Base-by-base conservation (phyloP, 257 asterid genomes). In the Plantago ovata region DNA sequence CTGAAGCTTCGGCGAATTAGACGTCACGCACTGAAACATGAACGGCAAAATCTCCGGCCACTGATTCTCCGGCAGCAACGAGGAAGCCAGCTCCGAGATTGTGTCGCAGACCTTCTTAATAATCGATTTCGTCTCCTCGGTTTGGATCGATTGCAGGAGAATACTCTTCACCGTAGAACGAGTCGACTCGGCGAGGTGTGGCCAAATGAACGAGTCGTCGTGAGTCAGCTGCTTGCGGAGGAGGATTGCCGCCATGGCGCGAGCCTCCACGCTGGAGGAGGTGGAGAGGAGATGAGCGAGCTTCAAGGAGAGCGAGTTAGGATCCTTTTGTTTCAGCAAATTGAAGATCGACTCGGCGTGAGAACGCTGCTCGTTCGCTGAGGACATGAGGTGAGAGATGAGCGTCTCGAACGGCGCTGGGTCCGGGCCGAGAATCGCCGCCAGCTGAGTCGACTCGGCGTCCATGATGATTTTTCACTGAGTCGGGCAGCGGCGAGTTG, bases 1-100 rank as follows among this genome's bases (percentile, higher is more conserved):
- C 83, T 86, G 95, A 51, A 86, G 56, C 67, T 89, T 84, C 0
- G 74, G 56, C 10, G 86, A 76, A 56, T 70, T 81, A 4, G 94
- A 78, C 14, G 94, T 83, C 1, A 93, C 99, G 54, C 95, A 89
- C 49, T 86, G 94, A 60, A 89, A 93, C 96, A 93, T 93, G 40
- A 89, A 93, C 0, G 97, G 99, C 52, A 93, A 38, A 32, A 93
- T 67, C 66, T 93, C 95, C 2, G 94, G 94, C 99, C 99, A 93
- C 64, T 79, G 82, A 53, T 81, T 82, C 1, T 89, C 96, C 0
- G 92, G 96, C n/a, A 93, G 44, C 47, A 93, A 81, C 9, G 91
- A 81, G 0, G 99, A 93, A 1, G 99, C 97, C 0, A 93, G 83
- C 77, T 93, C 94, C 1, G 99, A 93, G 2, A 93, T 67, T 13